These are phyloP conservation scores for Kwoniella dendrophila DNA, from an alignment of 768 basidiomycete genomes.

Conservation along the genomic window DNA sequence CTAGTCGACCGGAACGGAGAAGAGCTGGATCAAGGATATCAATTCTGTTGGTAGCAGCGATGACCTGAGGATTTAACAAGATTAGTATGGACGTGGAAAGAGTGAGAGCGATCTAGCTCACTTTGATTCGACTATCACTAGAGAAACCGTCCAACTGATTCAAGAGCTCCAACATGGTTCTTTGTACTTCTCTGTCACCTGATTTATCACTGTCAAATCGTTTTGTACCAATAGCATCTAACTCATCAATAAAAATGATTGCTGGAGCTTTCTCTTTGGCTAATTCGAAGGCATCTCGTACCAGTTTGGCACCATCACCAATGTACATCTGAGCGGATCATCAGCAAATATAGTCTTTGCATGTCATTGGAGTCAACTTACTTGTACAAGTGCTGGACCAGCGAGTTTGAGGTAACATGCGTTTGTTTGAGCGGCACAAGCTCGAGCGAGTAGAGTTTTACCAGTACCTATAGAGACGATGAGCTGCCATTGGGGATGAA, in stretches of 20 bases:
- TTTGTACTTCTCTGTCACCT: constrained; percentile 97
- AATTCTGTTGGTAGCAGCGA: constrained; percentile 97
- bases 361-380: constrained; percentile 20
- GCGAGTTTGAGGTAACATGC: constrained; percentile 98
- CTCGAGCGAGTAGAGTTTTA: constrained; percentile 93
- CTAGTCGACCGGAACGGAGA: constrained; percentile 95
- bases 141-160: constrained; percentile 98
- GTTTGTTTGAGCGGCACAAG: constrained; percentile 95
- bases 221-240: constrained; percentile 98
- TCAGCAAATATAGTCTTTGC: not conserved
- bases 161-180: constrained; percentile 98
- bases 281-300: constrained; percentile 95
- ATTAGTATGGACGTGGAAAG: not conserved
- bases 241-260: constrained; percentile 98
- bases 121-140: constrained; percentile 96
- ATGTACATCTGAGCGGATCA: constrained; percentile 76
- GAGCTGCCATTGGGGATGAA: not conserved
- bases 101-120: constrained; percentile 40
- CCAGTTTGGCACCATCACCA: constrained; percentile 97
- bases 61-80: constrained; percentile 68
- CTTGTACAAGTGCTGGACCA: constrained; percentile 92
- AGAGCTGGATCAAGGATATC: constrained; percentile 97
- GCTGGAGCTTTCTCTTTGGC: constrained; percentile 98
- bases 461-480: constrained; percentile 70
- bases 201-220: constrained; percentile 99